Conservation (phyloP, 2,329 filamentous ascomycete genomes). For the Parastagonospora avenae region DNA sequence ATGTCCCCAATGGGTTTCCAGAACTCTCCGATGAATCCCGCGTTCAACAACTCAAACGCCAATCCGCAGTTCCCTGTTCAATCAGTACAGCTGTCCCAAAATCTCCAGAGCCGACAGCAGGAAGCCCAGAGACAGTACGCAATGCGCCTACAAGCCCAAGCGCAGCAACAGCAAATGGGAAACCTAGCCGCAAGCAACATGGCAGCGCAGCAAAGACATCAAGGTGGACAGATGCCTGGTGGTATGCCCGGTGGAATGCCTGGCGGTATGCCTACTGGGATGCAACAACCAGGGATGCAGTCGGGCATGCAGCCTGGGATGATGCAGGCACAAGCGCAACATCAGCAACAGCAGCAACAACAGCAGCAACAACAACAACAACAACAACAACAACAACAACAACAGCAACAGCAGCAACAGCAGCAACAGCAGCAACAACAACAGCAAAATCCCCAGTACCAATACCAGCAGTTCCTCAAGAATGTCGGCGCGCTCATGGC, state of each 20-base stretch:
- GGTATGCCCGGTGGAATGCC: constrained; percentile 20
- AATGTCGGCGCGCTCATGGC: constrained; percentile 79
- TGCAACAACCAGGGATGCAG: constrained; percentile 1
- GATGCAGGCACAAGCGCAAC: constrained; percentile 33
- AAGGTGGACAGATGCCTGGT: constrained; percentile 46
- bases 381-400: constrained; percentile 24
- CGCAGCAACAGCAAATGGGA: constrained; percentile 58
- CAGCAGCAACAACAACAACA: constrained; percentile 29
- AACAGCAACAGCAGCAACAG: constrained; percentile 28
- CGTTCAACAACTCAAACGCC: constrained; percentile 49
- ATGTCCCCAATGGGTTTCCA: constrained; percentile 48
- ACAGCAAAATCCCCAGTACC: constrained; percentile 26
- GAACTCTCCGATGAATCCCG: constrained; percentile 43
- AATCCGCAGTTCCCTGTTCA: constrained; percentile 52
- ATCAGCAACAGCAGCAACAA: constrained; percentile 24
- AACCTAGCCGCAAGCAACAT: constrained; percentile 46
- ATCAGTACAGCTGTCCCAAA: constrained; percentile 56
- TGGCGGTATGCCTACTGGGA: background rate
- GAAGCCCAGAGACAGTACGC: constrained; percentile 82
- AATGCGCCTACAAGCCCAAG: constrained; percentile 73
- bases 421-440: constrained; percentile 28
- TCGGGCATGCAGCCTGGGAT: constrained; percentile 40
- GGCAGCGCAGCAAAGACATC: constrained; percentile 46
- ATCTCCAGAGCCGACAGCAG: constrained; percentile 56
- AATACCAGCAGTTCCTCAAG: constrained; percentile 61